Evolutionary conservation across 169 alveolate genomes (phyloP).

Genomic region (Plasmodium cynomolgi): DNA sequence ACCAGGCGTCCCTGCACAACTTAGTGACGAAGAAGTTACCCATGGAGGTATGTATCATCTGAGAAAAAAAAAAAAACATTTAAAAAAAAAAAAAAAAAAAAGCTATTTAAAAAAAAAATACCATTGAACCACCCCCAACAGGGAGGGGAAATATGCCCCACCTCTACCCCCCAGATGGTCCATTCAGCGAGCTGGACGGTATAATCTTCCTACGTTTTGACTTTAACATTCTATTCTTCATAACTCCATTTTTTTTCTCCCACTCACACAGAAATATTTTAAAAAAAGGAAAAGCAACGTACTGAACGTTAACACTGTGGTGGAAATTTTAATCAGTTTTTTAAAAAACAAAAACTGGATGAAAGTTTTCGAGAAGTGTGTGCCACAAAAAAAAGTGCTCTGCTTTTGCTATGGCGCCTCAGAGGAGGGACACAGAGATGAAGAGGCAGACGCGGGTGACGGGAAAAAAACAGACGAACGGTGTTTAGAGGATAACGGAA

Average conservation of each 20-base stretch:
- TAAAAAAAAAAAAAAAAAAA: constrained; percentile 57
- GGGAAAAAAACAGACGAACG: background rate
- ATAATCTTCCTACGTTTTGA: too few species aligned
- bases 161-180: background rate
- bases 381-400: constrained; percentile 72
- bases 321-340: constrained; percentile 74
- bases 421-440: background rate
- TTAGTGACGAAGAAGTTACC: constrained; percentile 76
- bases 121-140: background rate
- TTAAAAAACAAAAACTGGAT: constrained; percentile 76
- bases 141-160: too few species aligned
- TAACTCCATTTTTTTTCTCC: background rate
- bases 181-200: background rate
- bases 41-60: constrained; percentile 15
- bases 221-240: background rate
- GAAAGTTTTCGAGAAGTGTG: constrained; percentile 45
- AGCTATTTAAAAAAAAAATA: background rate
- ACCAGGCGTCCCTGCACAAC: constrained; percentile 77
- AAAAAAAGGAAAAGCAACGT: constrained; percentile 78
- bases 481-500: background rate
- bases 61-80: constrained; percentile 46
- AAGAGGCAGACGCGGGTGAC: background rate
- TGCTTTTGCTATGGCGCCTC: background rate
- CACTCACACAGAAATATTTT: constrained; percentile 11
- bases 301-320: constrained; percentile 80